Evolutionary conservation across 2,329 filamentous ascomycete genomes (phyloP), one percentile per base, ranked within the genome.

Genomic region (Aspergillus cejpii): DNA sequence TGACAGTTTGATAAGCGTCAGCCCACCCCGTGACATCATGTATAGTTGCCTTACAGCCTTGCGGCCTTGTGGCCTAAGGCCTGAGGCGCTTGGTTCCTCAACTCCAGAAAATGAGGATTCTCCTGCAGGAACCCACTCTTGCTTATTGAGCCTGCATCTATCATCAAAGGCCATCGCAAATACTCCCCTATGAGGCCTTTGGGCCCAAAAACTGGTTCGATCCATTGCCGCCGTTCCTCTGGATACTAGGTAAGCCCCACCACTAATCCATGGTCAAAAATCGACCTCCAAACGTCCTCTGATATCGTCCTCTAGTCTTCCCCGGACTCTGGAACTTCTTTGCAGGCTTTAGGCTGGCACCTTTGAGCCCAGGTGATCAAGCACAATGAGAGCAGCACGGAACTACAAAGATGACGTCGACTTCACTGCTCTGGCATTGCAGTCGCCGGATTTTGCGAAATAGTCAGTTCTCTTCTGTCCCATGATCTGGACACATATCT

Each of bases 321-420:
- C 17, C 31, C 15, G 15, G 15, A 8, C 2, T 34, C 5, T 34
- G 31, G 31, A 3, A 20, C 15, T 6, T 34, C 31, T 19, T 34
- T n/a, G 31, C 31, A 15, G 8, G 17, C 8, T 34, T 24, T 12
- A 34, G 17, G 28, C 34, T 38, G 46, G 28, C 49, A 39, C 41
- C 3, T 34, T 6, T 12, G 10, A 6, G 2, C 15, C 17, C 14
- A 15, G 10, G 3, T 34, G 15, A 14, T 19, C 17, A 12, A 19
- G 23, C 12, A 69, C 69, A 66, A 57, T 60, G 28, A 48, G 54
- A n/a, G 44, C 63, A 7, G 60, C 63, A 45, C 72, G 72, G 48
- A 65, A 74, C 36, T 84, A 83, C 63, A 71, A 74, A 41, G 67
- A 75, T 20, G 76, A 76, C 33, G 68, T 85, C 21, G 77, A 85